These are phyloP conservation scores for Fulvia fulva DNA, from an alignment of 2,329 filamentous ascomycete species.

Conservation along the genomic window DNA sequence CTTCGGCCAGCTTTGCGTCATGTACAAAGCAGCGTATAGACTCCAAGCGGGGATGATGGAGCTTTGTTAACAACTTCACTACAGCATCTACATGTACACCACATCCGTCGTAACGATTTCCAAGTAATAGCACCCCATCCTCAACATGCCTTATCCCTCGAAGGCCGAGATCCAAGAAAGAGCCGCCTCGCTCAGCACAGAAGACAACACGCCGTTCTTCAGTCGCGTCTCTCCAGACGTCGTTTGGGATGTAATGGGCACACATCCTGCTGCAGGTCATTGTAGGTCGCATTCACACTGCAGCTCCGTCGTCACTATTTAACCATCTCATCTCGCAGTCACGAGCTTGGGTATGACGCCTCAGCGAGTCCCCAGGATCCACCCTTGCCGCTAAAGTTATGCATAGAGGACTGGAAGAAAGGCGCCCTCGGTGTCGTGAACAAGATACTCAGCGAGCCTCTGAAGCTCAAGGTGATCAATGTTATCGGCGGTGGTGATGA, in stretches of 20 bases:
- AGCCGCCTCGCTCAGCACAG: constrained; percentile 19
- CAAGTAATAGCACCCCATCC: background rate
- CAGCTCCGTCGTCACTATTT: background rate
- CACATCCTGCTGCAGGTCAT: constrained; percentile 25
- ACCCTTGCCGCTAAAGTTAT: too few relatives aligned
- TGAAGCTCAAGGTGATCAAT: constrained; percentile 26
- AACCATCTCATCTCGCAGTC: too few relatives aligned
- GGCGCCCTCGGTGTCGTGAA: constrained; percentile 26
- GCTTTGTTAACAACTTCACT: too few relatives aligned
- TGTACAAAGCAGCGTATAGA: too few relatives aligned
- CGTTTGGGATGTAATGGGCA: constrained; percentile 30
- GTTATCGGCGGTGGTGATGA: constrained; percentile 26
- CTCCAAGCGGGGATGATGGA: too few relatives aligned
- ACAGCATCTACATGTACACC: too few relatives aligned
- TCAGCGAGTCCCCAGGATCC: too few relatives aligned
- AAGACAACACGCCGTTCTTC: constrained; percentile 27
- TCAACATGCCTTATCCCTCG: constrained; percentile 15
- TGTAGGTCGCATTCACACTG: constrained; percentile 7
- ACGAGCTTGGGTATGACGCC: constrained; percentile 19
- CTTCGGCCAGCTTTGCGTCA: too few relatives aligned
- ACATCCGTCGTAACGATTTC: background rate
- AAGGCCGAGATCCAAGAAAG: constrained; percentile 22
- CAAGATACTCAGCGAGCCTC: constrained; percentile 19
- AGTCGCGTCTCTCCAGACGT: constrained; percentile 25
- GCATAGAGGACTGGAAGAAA: constrained; percentile 25